These are phyloP conservation scores for Suillus placidus DNA, from an alignment of 768 basidiomycete species.

Conservation along the genomic window DNA sequence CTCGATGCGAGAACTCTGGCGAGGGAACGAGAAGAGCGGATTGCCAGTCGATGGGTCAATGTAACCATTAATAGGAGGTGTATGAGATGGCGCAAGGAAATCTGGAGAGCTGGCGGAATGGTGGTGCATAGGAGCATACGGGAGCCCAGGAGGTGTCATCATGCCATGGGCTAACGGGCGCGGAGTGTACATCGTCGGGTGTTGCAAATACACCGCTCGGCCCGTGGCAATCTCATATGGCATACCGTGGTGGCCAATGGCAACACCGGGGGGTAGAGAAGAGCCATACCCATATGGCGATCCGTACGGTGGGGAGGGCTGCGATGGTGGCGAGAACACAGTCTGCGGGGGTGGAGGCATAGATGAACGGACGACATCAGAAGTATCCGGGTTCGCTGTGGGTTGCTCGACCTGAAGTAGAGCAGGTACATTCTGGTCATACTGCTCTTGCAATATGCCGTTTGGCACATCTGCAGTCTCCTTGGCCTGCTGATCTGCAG, in stretches of 20 bases:
- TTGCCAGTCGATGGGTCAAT: constrained; percentile 66
- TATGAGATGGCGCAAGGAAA: constrained; percentile 59
- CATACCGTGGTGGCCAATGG: constrained; percentile 72
- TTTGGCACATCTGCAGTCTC: constrained; percentile 20
- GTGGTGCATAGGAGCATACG: constrained; percentile 66
- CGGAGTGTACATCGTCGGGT: constrained; percentile 65
- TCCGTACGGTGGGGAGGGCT: constrained; percentile 61
- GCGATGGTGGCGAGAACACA: constrained; percentile 41
- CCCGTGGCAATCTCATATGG: constrained; percentile 85
- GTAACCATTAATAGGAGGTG: constrained; percentile 64
- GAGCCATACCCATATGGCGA: constrained; percentile 66
- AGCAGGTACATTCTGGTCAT: constrained; percentile 28
- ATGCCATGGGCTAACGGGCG: constrained; percentile 65
- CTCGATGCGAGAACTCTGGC: constrained; percentile 71
- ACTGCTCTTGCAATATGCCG: constrained; percentile 29
- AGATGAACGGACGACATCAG: constrained; percentile 38
- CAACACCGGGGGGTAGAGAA: constrained; percentile 69
- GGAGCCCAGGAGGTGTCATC: constrained; percentile 47
- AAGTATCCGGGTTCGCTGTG: constrained; percentile 23
- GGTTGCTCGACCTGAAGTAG: constrained; percentile 32
- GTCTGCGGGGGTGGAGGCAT: constrained; percentile 48
- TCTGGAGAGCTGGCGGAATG: constrained; percentile 63
- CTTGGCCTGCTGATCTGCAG: constrained; percentile 14
- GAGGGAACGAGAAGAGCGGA: constrained; percentile 75
- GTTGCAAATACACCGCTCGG: constrained; percentile 72